phyloP scores from a whole-genome alignment of 164 flowering plant species.

The Liquidambar formosana region DNA sequence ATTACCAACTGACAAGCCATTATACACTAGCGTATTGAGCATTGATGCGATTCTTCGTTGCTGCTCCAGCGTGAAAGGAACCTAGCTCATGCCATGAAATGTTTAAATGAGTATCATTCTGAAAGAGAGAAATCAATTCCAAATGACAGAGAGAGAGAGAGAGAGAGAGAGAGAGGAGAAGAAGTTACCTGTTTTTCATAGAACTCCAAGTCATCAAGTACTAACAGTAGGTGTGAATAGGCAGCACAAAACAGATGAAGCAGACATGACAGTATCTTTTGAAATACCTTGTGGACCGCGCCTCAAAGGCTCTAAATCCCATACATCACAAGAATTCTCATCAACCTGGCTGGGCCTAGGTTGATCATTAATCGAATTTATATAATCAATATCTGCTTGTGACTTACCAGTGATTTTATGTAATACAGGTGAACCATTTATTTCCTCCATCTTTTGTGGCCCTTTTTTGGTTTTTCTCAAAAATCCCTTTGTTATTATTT shows the following conservation, averaged over 20 bases:
- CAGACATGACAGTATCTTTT: conserved; percentile 56
- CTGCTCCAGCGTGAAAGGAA: conserved; percentile 84
- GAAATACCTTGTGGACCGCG: conserved; percentile 68
- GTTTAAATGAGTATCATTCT: conserved; percentile 4
- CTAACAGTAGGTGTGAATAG: conserved; percentile 82
- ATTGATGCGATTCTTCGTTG: conserved; percentile 74
- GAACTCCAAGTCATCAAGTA: conserved; percentile 96
- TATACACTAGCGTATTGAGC: conserved; percentile 88
- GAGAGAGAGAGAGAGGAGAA: background rate
- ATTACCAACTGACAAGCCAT: conserved; percentile 53
- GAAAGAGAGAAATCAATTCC: background rate
- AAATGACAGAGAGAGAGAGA: background rate
- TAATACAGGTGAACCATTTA: conserved; percentile 71
- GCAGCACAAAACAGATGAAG: conserved; percentile 87
- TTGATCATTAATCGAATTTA: conserved; percentile 20
- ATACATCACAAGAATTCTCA: conserved; percentile 42
- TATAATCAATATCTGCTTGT: conserved; percentile 30
- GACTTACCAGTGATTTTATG: conserved; percentile 77
- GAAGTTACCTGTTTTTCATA: conserved; percentile 88
- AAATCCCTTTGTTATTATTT: conserved; percentile 24
- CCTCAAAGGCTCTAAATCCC: conserved; percentile 79
- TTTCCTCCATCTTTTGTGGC: conserved; percentile 51
- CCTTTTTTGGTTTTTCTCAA: conserved; percentile 44
- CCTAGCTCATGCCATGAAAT: conserved; percentile 45
- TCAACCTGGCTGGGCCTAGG: conserved; percentile 18